A percentile compares a stretch with the other conserved stretches of the same genome.
Evolutionary conservation across 1,139 yeast species (phyloP).

Genomic region (Williopsis jadinii): DNA sequence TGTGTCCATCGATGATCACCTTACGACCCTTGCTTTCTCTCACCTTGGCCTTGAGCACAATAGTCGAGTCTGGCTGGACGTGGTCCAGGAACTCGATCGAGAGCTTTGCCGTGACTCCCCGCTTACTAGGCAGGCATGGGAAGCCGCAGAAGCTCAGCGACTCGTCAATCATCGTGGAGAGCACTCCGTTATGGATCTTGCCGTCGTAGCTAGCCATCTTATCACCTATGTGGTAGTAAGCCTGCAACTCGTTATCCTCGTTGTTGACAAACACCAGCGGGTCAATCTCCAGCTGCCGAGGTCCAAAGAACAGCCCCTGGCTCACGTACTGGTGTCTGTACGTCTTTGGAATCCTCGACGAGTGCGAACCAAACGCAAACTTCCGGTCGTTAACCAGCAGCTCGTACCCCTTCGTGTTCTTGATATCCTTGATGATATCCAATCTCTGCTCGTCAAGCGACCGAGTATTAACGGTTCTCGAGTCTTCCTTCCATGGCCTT

Average conservation of each 20-base stretch:
- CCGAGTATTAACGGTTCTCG: conserved; percentile 25
- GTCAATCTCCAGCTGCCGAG: conserved; percentile 55
- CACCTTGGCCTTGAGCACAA: conserved; percentile 65
- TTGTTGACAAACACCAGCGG: conserved; percentile 52
- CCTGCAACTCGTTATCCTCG: conserved; percentile 40
- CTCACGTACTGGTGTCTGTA: conserved; percentile 60
- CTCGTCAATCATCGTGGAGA: conserved; percentile 82
- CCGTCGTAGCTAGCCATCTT: conserved; percentile 56
- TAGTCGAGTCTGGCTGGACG: conserved; percentile 56
- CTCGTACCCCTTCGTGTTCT: conserved; percentile 29
- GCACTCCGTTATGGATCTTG: conserved; percentile 78
- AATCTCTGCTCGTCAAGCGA: conserved; percentile 27
- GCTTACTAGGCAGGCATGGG: conserved; percentile 68
- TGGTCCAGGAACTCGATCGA: conserved; percentile 61
- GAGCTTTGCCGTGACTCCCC: conserved; percentile 88
- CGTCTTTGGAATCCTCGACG: conserved; percentile 49
- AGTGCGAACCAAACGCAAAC: conserved; percentile 26
- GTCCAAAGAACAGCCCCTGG: conserved; percentile 59
- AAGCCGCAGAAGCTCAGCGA: conserved; percentile 84
- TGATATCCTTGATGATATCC: conserved; percentile 30
- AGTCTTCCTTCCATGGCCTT: conserved; percentile 34
- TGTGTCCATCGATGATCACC: conserved; percentile 21
- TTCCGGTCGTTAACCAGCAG: conserved; percentile 26
- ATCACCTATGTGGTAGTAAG: conserved; percentile 66
- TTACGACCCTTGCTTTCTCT: conserved; percentile 69